Base-by-base conservation (phyloP, 2,329 filamentous ascomycete genomes). In the Colletotrichum magnum region DNA sequence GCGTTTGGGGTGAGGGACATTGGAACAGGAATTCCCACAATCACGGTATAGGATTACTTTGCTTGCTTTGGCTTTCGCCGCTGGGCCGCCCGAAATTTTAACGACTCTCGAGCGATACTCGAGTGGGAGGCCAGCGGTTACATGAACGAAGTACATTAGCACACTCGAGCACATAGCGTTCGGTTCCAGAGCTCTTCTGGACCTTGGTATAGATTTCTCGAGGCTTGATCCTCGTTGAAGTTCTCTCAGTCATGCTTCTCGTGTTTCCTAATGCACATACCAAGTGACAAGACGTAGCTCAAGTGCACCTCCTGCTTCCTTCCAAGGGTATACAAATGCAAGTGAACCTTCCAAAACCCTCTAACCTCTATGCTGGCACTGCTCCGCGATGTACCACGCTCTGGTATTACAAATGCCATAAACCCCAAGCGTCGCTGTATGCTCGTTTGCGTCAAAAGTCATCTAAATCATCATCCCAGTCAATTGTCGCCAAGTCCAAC, bases 401-500 rank as follows among this genome's bases (percentile, higher is more conserved):
- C 12, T 6, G 13, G 12, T n/a, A 6, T 7, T 45, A 28, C 6
- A 50, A 32, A 58, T 21, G 41, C 56, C 3, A 21, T 9, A 28
- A 18, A 48, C 50, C 41, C 28, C 21, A 16, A 53, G 24, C 26
- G 45, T 43, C 32, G 10, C 6, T 12, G 32, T 4, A 43, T 28
- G n/a, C 9, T 28, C 52, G 13, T 18, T 18, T 56, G 16, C 32
- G 21, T 70, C 53, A 70, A 70, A 70, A 70, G 39, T 69, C 68
- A 64, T 70, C 64, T 21, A 68, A 48, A 32, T 70, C 68, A 12
- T 70, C 68, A 59, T 70, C 68, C 68, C 68, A 70, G 26, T 70
- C 68, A 16, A 70, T 64, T 26, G 64, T 54, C 16, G 58, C 47
- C 52, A 70, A 24, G 13, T 70, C 68, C 57, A 69, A 52, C 21